Evolutionary conservation across 139 green algal species (phyloP).

Genomic region (Limnomonas spitsbergensis): DNA sequence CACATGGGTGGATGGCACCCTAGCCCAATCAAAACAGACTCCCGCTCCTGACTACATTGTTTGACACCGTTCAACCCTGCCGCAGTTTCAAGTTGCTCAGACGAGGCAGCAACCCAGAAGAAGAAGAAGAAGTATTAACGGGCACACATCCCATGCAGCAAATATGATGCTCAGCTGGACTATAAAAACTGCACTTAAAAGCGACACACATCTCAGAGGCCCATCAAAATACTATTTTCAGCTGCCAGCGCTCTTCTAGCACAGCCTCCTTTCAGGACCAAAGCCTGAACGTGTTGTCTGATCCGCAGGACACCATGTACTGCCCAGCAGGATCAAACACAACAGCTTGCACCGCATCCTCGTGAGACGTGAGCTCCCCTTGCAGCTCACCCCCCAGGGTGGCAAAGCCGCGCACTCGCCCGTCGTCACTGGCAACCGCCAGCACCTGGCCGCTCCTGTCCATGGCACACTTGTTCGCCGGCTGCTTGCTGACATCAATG

Average conservation of each 20-base stretch:
- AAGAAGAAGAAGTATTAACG: too few relatives aligned
- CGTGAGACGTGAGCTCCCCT: constrained; percentile 65
- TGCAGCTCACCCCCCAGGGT: constrained; percentile 41
- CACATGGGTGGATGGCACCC: too few relatives aligned
- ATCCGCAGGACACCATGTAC: constrained; percentile 66
- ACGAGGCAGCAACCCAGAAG: too few relatives aligned
- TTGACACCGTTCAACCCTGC: too few relatives aligned
- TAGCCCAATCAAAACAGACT: too few relatives aligned
- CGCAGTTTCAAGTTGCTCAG: too few relatives aligned
- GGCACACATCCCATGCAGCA: background rate
- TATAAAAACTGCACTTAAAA: too few relatives aligned
- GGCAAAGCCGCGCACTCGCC: constrained; percentile 51
- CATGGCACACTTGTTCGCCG: constrained; percentile 67
- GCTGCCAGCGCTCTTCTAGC: too few relatives aligned
- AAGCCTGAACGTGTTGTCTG: constrained; percentile 65
- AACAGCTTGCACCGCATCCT: constrained; percentile 71
- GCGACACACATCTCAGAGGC: too few relatives aligned
- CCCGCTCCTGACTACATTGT: too few relatives aligned
- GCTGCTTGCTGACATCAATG: constrained; percentile 51
- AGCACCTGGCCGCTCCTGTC: constrained; percentile 64
- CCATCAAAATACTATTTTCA: too few relatives aligned
- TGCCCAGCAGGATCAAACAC: constrained; percentile 61
- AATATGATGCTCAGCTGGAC: background rate
- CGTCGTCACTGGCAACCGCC: constrained; percentile 68
- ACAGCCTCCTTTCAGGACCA: too few relatives aligned